phyloP scores from a whole-genome alignment of 1,284 basidiomycete species.

The Ceratorhiza oryzae-sativae region DNA sequence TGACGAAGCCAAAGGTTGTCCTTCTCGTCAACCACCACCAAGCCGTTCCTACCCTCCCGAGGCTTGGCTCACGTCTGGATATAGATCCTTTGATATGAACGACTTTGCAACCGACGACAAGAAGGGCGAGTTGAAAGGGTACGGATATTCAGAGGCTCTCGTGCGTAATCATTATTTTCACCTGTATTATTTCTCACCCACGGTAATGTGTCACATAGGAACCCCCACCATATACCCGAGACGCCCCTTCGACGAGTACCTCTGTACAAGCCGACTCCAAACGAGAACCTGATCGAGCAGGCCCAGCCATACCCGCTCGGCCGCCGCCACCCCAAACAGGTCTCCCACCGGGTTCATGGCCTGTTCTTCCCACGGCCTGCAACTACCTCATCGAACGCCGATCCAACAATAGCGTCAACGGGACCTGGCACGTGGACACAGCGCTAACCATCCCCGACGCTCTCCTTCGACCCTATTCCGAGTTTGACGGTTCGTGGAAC shows the following conservation, averaged over 20 bases:
- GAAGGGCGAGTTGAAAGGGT: not conserved
- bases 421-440: conserved; percentile 24
- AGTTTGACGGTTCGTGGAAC: conserved; percentile 16
- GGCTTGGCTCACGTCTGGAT: not conserved
- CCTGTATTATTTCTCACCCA: not conserved
- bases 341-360: not conserved
- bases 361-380: conserved; percentile 1
- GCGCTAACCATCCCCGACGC: not conserved
- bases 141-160: not conserved
- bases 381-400: conserved; percentile 10
- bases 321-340: not conserved
- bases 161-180: not conserved
- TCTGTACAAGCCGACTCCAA: not conserved
- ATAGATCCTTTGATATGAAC: not conserved
- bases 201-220: not conserved
- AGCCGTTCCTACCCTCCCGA: not conserved
- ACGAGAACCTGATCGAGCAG: not conserved
- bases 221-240: conserved; percentile 2
- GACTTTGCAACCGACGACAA: not conserved
- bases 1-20: not conserved
- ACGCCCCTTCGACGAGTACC: not conserved
- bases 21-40: not conserved
- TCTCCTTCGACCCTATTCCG: not conserved
- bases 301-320: not conserved
- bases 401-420: not conserved